Conservation (phyloP, 371 early-diverging fungal genomes). For the Mortierella sp. region DNA sequence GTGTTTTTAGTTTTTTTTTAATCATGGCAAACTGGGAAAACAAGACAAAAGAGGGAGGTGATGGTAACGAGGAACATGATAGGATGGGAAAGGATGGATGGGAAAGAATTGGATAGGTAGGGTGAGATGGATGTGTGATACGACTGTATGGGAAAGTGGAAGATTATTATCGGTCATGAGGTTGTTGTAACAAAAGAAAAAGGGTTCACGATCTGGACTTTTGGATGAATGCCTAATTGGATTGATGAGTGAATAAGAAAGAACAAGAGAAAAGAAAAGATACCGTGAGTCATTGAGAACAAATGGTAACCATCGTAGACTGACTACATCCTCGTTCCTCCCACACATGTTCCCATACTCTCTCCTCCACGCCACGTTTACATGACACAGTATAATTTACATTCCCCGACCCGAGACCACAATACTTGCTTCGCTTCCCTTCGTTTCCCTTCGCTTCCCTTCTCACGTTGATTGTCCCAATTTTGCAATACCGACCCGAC, state of each 20-base stretch:
- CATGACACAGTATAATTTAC: neutral
- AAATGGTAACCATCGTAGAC: neutral
- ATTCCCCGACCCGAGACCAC: neutral
- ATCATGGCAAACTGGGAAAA: neutral
- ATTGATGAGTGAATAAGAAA: neutral
- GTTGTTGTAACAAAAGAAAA: neutral
- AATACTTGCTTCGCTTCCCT: neutral
- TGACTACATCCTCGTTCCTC: neutral
- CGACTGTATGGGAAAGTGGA: slow-evolving; percentile 5
- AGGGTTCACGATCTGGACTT: slow-evolving; percentile 35
- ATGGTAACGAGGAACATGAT: neutral
- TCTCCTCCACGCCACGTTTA: neutral
- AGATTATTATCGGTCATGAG: slow-evolving; percentile 12
- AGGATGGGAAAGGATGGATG: neutral
- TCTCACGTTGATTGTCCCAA: neutral
- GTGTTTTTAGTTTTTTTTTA: neutral
- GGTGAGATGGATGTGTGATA: neutral
- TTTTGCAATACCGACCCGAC: neutral
- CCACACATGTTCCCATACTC: neutral
- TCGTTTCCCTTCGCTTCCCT: neutral
- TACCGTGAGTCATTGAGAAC: neutral
- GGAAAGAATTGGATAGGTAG: neutral
- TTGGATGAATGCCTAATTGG: slow-evolving; percentile 62
- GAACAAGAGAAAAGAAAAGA: neutral
- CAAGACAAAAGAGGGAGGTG: neutral